Percentiles rank a stretch among this genome's conserved stretches.
Evolutionary conservation across 768 basidiomycete genomes (phyloP).

Genomic region (Kwoniella mangroviensis): DNA sequence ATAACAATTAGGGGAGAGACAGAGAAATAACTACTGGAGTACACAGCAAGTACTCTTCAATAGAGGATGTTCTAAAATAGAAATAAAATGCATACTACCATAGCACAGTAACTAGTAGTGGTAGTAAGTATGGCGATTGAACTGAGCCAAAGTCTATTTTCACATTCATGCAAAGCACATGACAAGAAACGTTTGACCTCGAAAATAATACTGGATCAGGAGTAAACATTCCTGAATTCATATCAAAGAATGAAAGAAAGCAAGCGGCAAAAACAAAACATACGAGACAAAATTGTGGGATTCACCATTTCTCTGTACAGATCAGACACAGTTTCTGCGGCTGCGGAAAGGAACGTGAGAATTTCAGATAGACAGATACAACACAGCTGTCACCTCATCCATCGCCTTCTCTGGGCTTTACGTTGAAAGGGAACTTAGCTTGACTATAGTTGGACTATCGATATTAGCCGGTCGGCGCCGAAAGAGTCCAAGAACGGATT

Average conservation of each 20-base stretch:
- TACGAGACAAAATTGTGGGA: background rate
- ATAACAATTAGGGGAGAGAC: background rate
- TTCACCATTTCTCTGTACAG: background rate
- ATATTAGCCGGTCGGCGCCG: constrained; percentile 14
- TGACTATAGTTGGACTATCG: no score
- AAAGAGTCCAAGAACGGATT: background rate
- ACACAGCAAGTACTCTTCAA: background rate
- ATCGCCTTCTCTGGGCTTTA: background rate
- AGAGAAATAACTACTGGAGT: no score
- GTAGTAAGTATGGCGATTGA: background rate
- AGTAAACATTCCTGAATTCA: background rate
- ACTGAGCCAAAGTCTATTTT: background rate
- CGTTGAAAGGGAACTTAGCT: background rate
- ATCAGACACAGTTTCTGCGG: background rate
- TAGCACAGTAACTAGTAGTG: background rate
- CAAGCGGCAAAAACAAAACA: background rate
- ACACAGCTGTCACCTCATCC: background rate
- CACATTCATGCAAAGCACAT: background rate
- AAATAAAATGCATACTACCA: background rate
- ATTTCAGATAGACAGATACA: background rate
- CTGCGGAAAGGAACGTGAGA: constrained; percentile 17
- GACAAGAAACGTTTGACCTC: background rate
- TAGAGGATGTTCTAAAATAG: background rate
- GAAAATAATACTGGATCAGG: background rate
- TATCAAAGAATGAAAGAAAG: background rate